Evolutionary conservation across 1,139 yeast genomes (phyloP), one percentile per base, ranked within the genome.

Genomic region (Sugiyamaella novakii): DNA sequence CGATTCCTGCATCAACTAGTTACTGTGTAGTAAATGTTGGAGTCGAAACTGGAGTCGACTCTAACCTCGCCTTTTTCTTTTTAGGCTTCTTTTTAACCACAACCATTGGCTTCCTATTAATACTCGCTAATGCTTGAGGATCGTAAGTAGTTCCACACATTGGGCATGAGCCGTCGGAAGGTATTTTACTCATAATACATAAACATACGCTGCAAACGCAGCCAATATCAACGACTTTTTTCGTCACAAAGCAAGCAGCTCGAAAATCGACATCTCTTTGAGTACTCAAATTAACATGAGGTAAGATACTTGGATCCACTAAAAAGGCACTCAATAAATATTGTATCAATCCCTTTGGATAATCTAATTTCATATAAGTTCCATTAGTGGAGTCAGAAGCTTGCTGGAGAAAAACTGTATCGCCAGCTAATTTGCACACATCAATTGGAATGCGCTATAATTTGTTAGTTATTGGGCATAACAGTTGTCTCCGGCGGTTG

Each of bases 301-400:
- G 78, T 47, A 97, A 74, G 27, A 91, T 71, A 5, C 84, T 78
- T 0, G 98, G 96, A 59, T 91, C 97, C 12, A 92, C 81, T 59
- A 87, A 80, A 60, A 83, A 80, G 2, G 94, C 89, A 21, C 70
- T 61, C 52, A 68, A 51, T 30, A 84, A 67, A 60, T 83, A 82
- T 62, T 91, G 97, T 3, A 91, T 79, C 39, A 92, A 71, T 0
- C 96, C 98, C 43, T 75, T 72, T 1, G 94, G 87, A 49, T 84
- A 80, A n/a, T 77, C 78, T 24, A 91, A 77, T 33, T 66, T 84
- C 57, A 91, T 74, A 63, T 91, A 94, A 0, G 89, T 83, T 3
- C 99, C 99, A 55, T 83, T 80, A 0, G 98, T 92, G 11, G 96
- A 92, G 69, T 94, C 98, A 0, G 95, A 79, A 0, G 98, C 97